These are phyloP conservation scores for Symbiodinium pilosum DNA, from an alignment of 73 alveolate genomes.

Conservation along the genomic window DNA sequence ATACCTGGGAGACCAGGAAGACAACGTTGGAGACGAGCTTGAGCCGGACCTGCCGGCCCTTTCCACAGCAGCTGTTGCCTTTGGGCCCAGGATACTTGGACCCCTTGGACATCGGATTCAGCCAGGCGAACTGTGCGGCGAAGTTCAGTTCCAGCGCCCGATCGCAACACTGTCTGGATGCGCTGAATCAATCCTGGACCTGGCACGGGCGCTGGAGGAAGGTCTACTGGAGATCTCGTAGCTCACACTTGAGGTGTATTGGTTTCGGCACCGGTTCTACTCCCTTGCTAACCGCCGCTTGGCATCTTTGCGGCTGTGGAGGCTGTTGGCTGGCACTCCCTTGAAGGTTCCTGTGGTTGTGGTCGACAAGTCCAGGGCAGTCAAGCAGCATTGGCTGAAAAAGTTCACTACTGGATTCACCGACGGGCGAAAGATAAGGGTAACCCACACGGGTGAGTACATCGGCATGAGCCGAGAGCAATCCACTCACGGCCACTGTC, in stretches of 20 bases:
- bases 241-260: neutral
- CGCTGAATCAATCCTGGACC: neutral
- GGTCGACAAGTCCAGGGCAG: slow-evolving; percentile 10
- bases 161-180: neutral
- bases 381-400: neutral
- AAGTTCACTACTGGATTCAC: slow-evolving; percentile 4
- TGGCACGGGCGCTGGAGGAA: neutral
- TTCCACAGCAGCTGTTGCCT: neutral
- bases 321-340: neutral
- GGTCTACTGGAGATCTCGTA: neutral
- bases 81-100: slow-evolving; percentile 1
- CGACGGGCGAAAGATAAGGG: neutral
- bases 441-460: neutral
- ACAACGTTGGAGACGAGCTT: neutral
- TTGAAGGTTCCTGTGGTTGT: neutral
- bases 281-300: neutral
- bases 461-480: slow-evolving; percentile 9
- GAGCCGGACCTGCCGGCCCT: neutral
- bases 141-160: neutral
- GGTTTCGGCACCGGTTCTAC: slow-evolving; percentile 19
- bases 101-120: neutral
- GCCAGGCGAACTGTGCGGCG: neutral
- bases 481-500: neutral
- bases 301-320: neutral
- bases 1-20: neutral